Conservation (phyloP, 768 basidiomycete species). For the Saitozyma sp. region DNA sequence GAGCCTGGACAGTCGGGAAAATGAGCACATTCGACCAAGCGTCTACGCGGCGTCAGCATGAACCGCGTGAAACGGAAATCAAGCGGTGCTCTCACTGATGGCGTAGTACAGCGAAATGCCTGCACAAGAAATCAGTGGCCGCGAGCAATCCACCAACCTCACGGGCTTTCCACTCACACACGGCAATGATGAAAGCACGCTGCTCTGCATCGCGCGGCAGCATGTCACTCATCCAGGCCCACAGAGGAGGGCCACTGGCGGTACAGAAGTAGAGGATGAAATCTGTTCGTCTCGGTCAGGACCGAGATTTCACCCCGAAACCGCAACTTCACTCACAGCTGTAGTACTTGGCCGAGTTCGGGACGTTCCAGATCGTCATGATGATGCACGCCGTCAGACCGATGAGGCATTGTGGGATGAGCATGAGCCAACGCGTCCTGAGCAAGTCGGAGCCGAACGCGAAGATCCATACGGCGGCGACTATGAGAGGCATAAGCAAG, state of each 20-base stretch:
- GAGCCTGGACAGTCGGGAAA: too few species aligned
- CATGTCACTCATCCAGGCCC: slow-evolving; percentile 40
- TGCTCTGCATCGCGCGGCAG: slow-evolving; percentile 40
- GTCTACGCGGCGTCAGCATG: too few species aligned
- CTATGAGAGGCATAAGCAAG: slow-evolving; percentile 32
- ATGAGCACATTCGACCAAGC: too few species aligned
- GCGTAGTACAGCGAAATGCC: too few species aligned
- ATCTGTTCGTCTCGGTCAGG: slow-evolving; percentile 7
- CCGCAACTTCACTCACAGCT: slow-evolving; percentile 16
- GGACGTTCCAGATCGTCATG: slow-evolving; percentile 40
- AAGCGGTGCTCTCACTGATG: too few species aligned
- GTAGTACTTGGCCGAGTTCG: slow-evolving; percentile 35
- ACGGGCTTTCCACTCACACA: not conserved
- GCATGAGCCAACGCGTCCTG: slow-evolving; percentile 33
- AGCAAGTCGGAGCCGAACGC: slow-evolving; percentile 28
- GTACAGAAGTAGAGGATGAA: slow-evolving; percentile 30
- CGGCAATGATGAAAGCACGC: slow-evolving; percentile 36
- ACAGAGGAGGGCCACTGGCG: slow-evolving; percentile 38
- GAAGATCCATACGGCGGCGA: slow-evolving; percentile 33
- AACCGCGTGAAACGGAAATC: too few species aligned
- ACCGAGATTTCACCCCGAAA: too few species aligned
- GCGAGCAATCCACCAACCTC: too few species aligned
- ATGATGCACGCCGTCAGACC: slow-evolving; percentile 30
- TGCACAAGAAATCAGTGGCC: too few species aligned
- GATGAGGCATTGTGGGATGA: slow-evolving; percentile 24